Conservation (phyloP, 1,139 yeast species). For the Starmera stellimalicola region DNA sequence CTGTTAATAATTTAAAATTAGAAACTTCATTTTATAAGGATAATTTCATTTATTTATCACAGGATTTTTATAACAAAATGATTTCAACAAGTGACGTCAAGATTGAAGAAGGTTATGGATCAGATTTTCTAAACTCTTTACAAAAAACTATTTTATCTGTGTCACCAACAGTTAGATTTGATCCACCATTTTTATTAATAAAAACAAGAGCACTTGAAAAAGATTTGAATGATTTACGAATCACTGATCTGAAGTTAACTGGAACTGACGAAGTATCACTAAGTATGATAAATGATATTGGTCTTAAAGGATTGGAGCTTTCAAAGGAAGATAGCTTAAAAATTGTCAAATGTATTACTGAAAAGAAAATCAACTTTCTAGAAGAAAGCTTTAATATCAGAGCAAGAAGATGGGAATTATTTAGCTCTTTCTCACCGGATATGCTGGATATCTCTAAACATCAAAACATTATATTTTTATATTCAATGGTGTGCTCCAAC, state of each 20-base stretch:
- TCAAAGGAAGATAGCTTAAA: conserved; percentile 12
- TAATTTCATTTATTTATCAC: conserved; percentile 48
- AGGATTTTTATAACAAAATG: conserved; percentile 20
- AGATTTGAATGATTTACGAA: conserved; percentile 27
- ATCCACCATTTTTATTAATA: conserved; percentile 52
- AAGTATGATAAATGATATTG: conserved; percentile 14
- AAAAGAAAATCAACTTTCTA: conserved; percentile 29
- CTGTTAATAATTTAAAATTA: conserved; percentile 64
- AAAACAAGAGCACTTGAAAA: conserved; percentile 49
- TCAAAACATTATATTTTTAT: conserved; percentile 68
- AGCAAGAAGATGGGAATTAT: conserved; percentile 54
- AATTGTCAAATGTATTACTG: conserved; percentile 22
- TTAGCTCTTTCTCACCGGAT: conserved; percentile 37
- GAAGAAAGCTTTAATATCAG: conserved; percentile 28
- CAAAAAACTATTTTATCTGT: conserved; percentile 47
- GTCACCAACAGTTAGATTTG: conserved; percentile 68
- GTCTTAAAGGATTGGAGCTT: conserved; percentile 4
- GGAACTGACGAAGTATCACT: conserved; percentile 12
- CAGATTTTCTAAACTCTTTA: conserved; percentile 43
- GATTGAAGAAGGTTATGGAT: conserved; percentile 24
- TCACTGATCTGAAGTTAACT: conserved; percentile 18
- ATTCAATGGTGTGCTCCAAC: conserved; percentile 73
- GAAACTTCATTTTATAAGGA: conserved; percentile 80
- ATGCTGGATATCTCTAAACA: conserved; percentile 62
- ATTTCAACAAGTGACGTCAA: conserved; percentile 3